Evolutionary conservation across 2,329 filamentous ascomycete species (phyloP).

Genomic region (Aspergillus latus): DNA sequence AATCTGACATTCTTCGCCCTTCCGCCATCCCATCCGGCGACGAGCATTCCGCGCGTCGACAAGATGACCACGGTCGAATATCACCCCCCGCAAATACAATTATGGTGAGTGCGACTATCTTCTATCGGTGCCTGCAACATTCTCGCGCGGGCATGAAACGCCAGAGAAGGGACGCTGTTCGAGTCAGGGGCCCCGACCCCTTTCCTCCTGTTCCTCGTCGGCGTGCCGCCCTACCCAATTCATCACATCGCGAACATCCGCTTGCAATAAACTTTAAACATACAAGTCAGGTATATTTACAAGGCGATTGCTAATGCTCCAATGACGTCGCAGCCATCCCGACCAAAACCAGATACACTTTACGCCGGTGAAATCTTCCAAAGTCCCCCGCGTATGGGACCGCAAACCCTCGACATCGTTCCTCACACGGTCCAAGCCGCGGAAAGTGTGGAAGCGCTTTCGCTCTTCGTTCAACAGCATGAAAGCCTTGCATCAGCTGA

Average conservation of each 20-base stretch:
- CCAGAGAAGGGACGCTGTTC: background rate
- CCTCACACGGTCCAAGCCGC: conserved; percentile 39
- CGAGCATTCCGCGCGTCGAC: conserved; percentile 13
- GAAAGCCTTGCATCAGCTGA: conserved; percentile 30
- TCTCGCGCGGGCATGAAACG: background rate
- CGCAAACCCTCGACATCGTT: conserved; percentile 46
- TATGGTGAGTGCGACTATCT: conserved; percentile 5
- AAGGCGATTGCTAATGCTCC: background rate
- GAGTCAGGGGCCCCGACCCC: background rate
- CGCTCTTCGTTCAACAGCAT: conserved; percentile 37
- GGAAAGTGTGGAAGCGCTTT: conserved; percentile 50
- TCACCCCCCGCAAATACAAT: conserved; percentile 4
- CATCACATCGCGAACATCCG: background rate
- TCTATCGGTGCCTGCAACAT: conserved; percentile 2
- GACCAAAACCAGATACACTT: conserved; percentile 39
- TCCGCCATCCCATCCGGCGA: background rate
- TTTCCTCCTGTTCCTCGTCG: conserved; percentile 1
- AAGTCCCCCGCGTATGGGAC: conserved; percentile 45
- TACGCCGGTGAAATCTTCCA: conserved; percentile 42
- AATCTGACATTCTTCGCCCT: conserved; percentile 1
- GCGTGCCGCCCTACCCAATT: background rate
- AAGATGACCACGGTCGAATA: conserved; percentile 7
- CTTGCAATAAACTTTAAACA: background rate
- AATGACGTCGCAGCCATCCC: conserved; percentile 3
- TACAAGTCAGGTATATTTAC: background rate